These are phyloP conservation scores for Medicago lupulina DNA, from an alignment of 306 rosid genomes.

Conservation along the genomic window DNA sequence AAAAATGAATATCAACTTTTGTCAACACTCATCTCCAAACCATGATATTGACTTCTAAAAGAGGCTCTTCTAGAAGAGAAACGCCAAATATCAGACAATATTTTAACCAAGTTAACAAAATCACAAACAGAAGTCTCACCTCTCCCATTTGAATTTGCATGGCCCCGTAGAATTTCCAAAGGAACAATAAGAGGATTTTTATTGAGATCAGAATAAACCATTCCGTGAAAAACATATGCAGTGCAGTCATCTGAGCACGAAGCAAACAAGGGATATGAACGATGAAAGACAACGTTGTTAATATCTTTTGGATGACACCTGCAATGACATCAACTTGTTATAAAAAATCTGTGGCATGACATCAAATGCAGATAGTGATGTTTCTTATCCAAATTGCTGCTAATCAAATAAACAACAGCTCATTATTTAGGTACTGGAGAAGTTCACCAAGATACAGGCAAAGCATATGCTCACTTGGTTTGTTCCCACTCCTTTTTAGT, in stretches of 20 bases:
- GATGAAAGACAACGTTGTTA: conserved; percentile 78
- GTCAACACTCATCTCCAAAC: conserved; percentile 10
- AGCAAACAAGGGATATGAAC: conserved; percentile 82
- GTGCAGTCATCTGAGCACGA: conserved; percentile 91
- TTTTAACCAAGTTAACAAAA: neutral
- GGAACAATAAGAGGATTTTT: conserved; percentile 93
- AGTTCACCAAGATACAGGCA: neutral
- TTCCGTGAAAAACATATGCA: conserved; percentile 91
- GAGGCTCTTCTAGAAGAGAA: neutral
- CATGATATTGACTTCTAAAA: neutral
- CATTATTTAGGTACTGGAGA: conserved; percentile 3
- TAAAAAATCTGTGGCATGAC: conserved; percentile 1
- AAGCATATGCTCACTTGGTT: neutral
- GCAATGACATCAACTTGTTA: conserved; percentile 45
- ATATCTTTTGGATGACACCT: conserved; percentile 96
- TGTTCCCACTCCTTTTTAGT: too few species aligned
- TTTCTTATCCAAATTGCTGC: neutral
- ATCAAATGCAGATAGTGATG: conserved; percentile 20
- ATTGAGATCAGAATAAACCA: conserved; percentile 91
- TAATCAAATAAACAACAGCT: conserved; percentile 29
- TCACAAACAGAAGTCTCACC: conserved; percentile 54
- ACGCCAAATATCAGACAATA: conserved; percentile 14
- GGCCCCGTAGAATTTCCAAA: conserved; percentile 83
- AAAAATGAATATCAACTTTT: conserved; percentile 12
- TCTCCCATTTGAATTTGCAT: conserved; percentile 74